Evolutionary conservation across 768 basidiomycete species (phyloP), one percentile per base, ranked within the genome.

Genomic region (Pleurotus pulmonarius): DNA sequence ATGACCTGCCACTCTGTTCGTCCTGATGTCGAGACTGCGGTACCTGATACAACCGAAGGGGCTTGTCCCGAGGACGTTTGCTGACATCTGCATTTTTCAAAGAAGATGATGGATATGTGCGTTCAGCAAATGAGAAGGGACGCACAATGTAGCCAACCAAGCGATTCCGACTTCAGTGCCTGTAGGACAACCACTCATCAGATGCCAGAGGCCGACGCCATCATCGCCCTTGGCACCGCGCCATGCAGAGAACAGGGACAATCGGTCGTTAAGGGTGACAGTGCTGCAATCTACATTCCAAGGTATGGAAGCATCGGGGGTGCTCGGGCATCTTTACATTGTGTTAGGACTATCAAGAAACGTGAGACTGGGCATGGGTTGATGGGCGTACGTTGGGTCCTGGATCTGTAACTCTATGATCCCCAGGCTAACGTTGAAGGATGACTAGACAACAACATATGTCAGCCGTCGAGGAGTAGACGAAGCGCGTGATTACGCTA

Each of bases 91-190:
- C 16, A 34, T 34, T 34, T 11, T 11, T 34, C 8, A 34, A 2
- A 2, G 11, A 4, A 3, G 11, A 11, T 11, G 29, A 34, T 34
- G 2, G 29, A 11, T 34, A 34, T 34, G 9, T 34, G 11, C 9
- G 9, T 34, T 9, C 29, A 8, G 29, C 29, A 11, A 34, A 34
- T 34, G 29, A 11, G 11, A 49, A 22, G 51, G n/a, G 38, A 73
- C 78, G 64, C 72, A 90, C 70, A 94, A 66, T 16, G 89, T 90
- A 18, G 81, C 89, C 2, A 96, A 80, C 92, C 92, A 94, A 3
- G 92, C 92, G 47, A 94, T 91, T 18, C 92, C 93, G 38, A 88
- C 84, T 70, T 92, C 90, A 8, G 83, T 79, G n/a, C 88, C 88
- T 7, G 87, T 86, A 3, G 87, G 83, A 62, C 90, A 92, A 22